Conservation (phyloP, 164 flowering plant genomes). For the Akebia trifoliata region DNA sequence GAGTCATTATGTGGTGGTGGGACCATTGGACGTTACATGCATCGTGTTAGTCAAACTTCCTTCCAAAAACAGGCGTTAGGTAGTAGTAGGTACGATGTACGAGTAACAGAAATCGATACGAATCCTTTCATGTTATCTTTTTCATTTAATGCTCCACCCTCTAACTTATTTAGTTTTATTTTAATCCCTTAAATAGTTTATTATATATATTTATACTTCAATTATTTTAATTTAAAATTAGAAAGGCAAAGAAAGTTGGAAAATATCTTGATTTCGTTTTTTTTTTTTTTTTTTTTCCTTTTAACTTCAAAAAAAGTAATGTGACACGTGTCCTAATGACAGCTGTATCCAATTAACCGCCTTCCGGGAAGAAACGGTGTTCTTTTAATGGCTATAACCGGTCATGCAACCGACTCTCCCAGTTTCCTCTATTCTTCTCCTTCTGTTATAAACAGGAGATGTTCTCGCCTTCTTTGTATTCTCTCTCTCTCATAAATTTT, state of each 20-base stretch:
- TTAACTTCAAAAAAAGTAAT: background rate
- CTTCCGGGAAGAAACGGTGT: slow-evolving; percentile 22
- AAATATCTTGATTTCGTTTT: background rate
- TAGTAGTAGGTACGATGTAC: slow-evolving; percentile 44
- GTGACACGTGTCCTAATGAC: slow-evolving; percentile 48
- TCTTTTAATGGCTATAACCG: slow-evolving; percentile 26
- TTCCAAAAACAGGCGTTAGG: slow-evolving; percentile 19
- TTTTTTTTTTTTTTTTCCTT: background rate
- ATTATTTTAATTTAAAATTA: too few relatives aligned
- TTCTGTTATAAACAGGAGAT: too few relatives aligned
- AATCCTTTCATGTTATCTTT: slow-evolving; percentile 19
- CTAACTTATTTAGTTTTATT: too few relatives aligned
- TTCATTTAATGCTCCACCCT: background rate
- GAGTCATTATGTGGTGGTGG: background rate
- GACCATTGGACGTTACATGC: background rate
- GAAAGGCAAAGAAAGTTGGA: too few relatives aligned
- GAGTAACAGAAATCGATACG: slow-evolving; percentile 40
- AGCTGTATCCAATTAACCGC: slow-evolving; percentile 56
- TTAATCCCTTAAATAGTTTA: too few relatives aligned
- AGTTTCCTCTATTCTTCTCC: too few relatives aligned
- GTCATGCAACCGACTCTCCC: slow-evolving; percentile 35
- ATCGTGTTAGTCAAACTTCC: background rate
- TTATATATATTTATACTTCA: too few relatives aligned
- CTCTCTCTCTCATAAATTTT: too few relatives aligned
- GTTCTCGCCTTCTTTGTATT: too few relatives aligned